phyloP scores from a whole-genome alignment of 176 grass and related monocot species.

The Musa beccarii region DNA sequence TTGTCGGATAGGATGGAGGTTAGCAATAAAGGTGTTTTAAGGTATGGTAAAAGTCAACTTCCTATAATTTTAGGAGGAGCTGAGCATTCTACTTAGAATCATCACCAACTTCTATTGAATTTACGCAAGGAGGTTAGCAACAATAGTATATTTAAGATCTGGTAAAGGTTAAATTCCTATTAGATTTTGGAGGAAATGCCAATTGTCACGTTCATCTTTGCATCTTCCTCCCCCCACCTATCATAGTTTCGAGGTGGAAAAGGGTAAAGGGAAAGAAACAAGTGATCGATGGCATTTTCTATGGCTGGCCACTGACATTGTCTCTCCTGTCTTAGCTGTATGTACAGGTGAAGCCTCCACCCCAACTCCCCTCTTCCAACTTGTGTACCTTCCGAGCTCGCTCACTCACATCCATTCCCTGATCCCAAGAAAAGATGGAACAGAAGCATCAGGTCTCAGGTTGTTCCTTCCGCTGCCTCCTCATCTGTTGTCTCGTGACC shows the following conservation, averaged over 20 bases:
- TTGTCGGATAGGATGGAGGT: no score
- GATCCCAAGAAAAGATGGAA: background rate
- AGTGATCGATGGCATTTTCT: background rate
- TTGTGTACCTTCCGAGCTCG: background rate
- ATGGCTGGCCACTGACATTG: background rate
- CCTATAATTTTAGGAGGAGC: no score
- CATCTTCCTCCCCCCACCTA: background rate
- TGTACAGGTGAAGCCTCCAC: background rate
- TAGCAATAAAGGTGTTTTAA: no score
- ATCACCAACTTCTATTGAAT: background rate
- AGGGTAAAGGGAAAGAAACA: background rate
- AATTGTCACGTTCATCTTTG: background rate
- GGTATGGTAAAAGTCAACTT: no score
- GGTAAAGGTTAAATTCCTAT: background rate
- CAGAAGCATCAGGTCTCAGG: background rate
- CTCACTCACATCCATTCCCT: background rate
- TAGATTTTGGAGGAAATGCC: background rate
- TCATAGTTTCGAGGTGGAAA: background rate
- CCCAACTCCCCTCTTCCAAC: background rate
- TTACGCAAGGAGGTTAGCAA: background rate
- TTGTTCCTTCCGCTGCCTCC: background rate
- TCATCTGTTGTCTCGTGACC: constrained; percentile 1
- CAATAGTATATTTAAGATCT: background rate
- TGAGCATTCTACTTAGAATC: background rate
- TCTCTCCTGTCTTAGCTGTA: background rate